Base-by-base conservation (phyloP, 2,329 filamentous ascomycete genomes). In the Colletotrichum sp. region DNA sequence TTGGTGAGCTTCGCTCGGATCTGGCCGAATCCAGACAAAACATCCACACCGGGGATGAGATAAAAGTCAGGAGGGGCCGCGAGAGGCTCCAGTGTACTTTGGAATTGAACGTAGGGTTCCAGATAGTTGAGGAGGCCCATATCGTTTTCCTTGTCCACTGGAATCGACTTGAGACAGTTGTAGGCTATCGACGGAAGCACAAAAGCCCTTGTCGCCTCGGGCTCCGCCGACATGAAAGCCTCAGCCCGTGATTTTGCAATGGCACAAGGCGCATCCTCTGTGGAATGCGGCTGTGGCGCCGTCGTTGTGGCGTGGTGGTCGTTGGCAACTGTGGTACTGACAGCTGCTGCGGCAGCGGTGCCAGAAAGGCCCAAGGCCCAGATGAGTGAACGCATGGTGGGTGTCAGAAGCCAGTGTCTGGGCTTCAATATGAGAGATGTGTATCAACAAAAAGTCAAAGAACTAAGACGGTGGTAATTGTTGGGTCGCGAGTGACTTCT, bases 11-110 rank as follows among this genome's bases (percentile, higher is more conserved):
- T 78, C 24, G 61, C n/a, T 21, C 69, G 63, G 39, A 79, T 77
- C 12, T 72, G 71, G 8, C 76, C 57, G 10, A 79, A 24, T 3
- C 78, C 75, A 77, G 55, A 24, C 15, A 59, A 21, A 3, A 59
- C 16, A 28, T 59, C 55, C 13, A 59, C 55, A 0, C 55, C 55
- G 1, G 55, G 55, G 6, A 59, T 59, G 15, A 59, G 55, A 59
- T 59, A 59, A 3, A 59, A 59, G 5, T 76, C 57, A 0, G 78
- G 78, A 6, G 78, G 78, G 10, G 71, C 66, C 3, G 66, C 55
- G 5, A 79, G 73, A 12, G 73, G 63, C 32, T 79, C 77, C 21
- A 79, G 18, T 6, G 78, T 79, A 59, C 74, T 74, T 43, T 79
- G 78, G 13, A 68, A 78, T 12, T 66, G 18, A 4, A 78, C 5